These are phyloP conservation scores for Saksenaea oblongispora DNA, from an alignment of 371 early-diverging fungal species.

Conservation along the genomic window DNA sequence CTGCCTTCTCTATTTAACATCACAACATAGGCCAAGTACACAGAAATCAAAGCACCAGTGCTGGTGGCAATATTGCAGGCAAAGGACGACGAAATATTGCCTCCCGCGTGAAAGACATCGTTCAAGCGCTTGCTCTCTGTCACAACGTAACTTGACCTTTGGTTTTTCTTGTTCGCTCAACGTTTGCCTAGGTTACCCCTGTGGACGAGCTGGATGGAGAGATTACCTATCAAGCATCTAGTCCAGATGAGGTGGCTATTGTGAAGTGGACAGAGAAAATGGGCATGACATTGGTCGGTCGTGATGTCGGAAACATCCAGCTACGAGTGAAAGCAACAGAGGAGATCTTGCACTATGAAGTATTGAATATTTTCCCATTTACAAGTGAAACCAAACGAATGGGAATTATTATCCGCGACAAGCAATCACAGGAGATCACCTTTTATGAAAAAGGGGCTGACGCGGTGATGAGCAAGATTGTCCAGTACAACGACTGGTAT, in stretches of 20 bases:
- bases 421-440: slow-evolving; percentile 65
- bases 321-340: slow-evolving; percentile 57
- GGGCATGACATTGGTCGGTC: slow-evolving; percentile 81
- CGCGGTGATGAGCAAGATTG: slow-evolving; percentile 91
- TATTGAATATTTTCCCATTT: slow-evolving; percentile 96
- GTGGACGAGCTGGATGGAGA: slow-evolving; percentile 53
- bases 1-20: neutral
- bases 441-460: slow-evolving; percentile 99
- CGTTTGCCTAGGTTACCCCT: slow-evolving; percentile 44
- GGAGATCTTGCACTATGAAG: slow-evolving; percentile 65
- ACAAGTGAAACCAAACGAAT: slow-evolving; percentile 98
- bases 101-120: slow-evolving; percentile 78
- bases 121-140: slow-evolving; percentile 88
- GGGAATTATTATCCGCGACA: slow-evolving; percentile 94
- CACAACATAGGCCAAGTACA: neutral
- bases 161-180: neutral
- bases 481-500: slow-evolving; percentile 95
- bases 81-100: slow-evolving; percentile 76
- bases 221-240: slow-evolving; percentile 94
- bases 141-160: slow-evolving; percentile 78
- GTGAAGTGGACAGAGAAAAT: slow-evolving; percentile 95
- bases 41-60: neutral
- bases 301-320: slow-evolving; percentile 77
- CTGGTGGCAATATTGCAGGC: slow-evolving; percentile 21
- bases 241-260: slow-evolving; percentile 99